Evolutionary conservation across 768 basidiomycete species (phyloP).

Genomic region (Mycena alexandri): DNA sequence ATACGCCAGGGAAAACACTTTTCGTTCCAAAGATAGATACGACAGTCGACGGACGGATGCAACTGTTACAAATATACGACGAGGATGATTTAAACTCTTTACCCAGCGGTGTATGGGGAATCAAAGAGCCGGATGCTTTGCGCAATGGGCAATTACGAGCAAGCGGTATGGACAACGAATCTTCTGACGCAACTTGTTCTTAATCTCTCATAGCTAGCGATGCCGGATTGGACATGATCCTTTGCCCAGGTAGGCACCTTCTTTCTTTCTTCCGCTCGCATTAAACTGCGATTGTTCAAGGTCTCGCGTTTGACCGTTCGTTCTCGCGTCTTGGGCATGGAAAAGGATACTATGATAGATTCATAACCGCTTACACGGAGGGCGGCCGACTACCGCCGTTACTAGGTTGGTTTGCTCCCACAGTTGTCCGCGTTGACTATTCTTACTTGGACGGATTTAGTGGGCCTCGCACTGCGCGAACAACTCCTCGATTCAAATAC

Average conservation of each 20-base stretch:
- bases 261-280: neutral
- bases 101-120: slow-evolving; percentile 78
- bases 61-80: slow-evolving; percentile 73
- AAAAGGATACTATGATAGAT: slow-evolving; percentile 87
- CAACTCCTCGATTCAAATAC: slow-evolving; percentile 66
- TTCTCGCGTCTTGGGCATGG: slow-evolving; percentile 83
- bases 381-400: slow-evolving; percentile 62
- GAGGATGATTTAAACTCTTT: slow-evolving; percentile 69
- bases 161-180: slow-evolving; percentile 60
- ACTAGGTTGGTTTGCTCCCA: slow-evolving; percentile 59
- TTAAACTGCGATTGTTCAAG: slow-evolving; percentile 52
- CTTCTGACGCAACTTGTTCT: slow-evolving; percentile 8
- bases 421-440: slow-evolving; percentile 19
- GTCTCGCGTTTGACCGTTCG: slow-evolving; percentile 77
- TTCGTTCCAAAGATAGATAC: slow-evolving; percentile 77
- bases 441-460: slow-evolving; percentile 50
- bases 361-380: slow-evolving; percentile 68
- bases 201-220: slow-evolving; percentile 50
- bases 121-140: slow-evolving; percentile 70
- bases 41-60: slow-evolving; percentile 65
- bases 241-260: slow-evolving; percentile 68
- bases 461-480: slow-evolving; percentile 74
- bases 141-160: slow-evolving; percentile 60
- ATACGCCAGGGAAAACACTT: slow-evolving; percentile 67
- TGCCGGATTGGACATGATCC: slow-evolving; percentile 67